Conservation (phyloP, 2,329 filamentous ascomycete species). For the Fusarium equiseti region DNA sequence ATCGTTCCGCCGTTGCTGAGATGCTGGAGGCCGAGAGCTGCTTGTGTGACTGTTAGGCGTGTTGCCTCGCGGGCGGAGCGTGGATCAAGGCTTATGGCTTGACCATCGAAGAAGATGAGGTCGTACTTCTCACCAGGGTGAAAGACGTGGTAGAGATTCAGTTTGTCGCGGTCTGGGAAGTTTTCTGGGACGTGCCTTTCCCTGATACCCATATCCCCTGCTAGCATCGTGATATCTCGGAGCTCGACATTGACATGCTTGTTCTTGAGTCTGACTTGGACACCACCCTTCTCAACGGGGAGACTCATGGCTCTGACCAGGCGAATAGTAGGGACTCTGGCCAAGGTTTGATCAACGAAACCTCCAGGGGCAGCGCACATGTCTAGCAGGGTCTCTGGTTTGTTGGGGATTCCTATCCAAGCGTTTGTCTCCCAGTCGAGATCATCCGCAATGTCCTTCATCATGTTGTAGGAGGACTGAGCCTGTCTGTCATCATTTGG, state of each 20-base stretch:
- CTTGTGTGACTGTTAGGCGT: constrained; percentile 55
- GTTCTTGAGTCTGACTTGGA: constrained; percentile 51
- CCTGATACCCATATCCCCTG: constrained; percentile 56
- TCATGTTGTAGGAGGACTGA: no score
- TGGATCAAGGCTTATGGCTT: constrained; percentile 57
- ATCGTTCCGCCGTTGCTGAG: constrained; percentile 62
- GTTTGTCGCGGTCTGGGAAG: constrained; percentile 40
- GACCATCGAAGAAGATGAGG: constrained; percentile 62
- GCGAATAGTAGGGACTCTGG: constrained; percentile 50
- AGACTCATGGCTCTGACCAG: constrained; percentile 56
- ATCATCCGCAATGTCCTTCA: constrained; percentile 48
- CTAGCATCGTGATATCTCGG: constrained; percentile 65
- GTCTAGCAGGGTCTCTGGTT: constrained; percentile 58
- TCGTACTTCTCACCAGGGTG: constrained; percentile 49
- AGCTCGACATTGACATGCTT: constrained; percentile 26
- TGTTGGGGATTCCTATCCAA: constrained; percentile 43
- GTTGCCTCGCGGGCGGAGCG: constrained; percentile 50
- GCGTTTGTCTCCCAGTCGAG: constrained; percentile 53
- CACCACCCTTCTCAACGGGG: constrained; percentile 55
- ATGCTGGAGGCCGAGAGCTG: constrained; percentile 60
- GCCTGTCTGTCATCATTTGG: no score
- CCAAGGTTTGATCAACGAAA: constrained; percentile 57
- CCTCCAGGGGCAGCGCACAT: constrained; percentile 69
- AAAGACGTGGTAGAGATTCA: constrained; percentile 26
- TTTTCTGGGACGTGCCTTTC: no score